These are phyloP conservation scores for Diaporthe vaccinii DNA, from an alignment of 2,329 filamentous ascomycete genomes.

Conservation along the genomic window DNA sequence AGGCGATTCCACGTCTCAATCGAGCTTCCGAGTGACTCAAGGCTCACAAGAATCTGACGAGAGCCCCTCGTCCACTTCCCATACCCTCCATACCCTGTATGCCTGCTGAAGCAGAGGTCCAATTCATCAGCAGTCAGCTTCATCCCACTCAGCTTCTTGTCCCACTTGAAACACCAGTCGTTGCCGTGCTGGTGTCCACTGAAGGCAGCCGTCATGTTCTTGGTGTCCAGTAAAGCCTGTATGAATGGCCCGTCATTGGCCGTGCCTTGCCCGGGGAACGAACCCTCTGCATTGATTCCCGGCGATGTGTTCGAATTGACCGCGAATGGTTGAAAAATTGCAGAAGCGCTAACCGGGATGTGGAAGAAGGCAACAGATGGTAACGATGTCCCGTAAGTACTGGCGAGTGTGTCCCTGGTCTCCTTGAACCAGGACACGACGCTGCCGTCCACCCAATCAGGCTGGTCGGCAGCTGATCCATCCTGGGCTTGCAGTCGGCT, in stretches of 20 bases:
- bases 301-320: conserved; percentile 56
- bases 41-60: conserved; percentile 65
- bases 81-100: conserved; percentile 79
- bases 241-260: conserved; percentile 74
- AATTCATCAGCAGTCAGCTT: conserved; percentile 54
- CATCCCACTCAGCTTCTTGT: conserved; percentile 48
- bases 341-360: conserved; percentile 56
- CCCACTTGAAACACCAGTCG: conserved; percentile 69
- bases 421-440: conserved; percentile 60
- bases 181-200: conserved; percentile 77
- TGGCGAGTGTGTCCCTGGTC: conserved; percentile 51
- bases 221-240: conserved; percentile 67
- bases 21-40: conserved; percentile 53
- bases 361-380: conserved; percentile 65
- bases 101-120: conserved; percentile 66
- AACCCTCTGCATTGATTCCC: conserved; percentile 61
- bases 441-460: conserved; percentile 59
- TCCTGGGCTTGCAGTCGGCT: conserved; percentile 50
- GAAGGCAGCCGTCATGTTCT: conserved; percentile 70
- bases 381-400: conserved; percentile 49
- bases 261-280: conserved; percentile 58
- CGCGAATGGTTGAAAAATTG: conserved; percentile 47
- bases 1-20: conserved; percentile 72
- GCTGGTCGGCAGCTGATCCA: conserved; percentile 43
- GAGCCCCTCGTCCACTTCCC: conserved; percentile 73